Evolutionary conservation across 2,329 filamentous ascomycete species (phyloP), one percentile per base, ranked within the genome.

Genomic region (Cadophora malorum): DNA sequence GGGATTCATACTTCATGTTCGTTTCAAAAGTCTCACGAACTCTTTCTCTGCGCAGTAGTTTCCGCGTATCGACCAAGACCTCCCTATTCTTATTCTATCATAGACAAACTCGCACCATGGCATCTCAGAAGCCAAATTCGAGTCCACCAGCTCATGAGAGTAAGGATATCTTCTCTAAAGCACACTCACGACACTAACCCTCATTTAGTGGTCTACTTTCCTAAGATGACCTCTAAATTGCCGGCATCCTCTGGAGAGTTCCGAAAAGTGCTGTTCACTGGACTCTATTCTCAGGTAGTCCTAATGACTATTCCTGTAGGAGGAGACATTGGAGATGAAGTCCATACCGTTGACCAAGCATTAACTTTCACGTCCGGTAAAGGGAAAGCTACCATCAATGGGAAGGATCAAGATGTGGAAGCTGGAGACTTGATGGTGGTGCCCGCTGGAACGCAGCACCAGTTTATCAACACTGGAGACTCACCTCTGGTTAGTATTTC

Each of bases 321-420:
- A 16, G 87, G 88, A 2, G 87, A 90, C 35, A 90, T 90, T 72
- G 87, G 88, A n/a, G 87, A 90, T 63, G 87, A 90, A 78, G 87
- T 88, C 68, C 88, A 90, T 75, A 85, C 84, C 0, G 87, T 90
- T 47, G 88, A 90, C 70, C 88, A 90, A 72, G 85, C 88, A 65
- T 79, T 91, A 14, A 87, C 88, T 14, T 90, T 90, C 77, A 90
- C 87, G 0, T 85, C 83, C 6, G 88, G 88, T 14, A 80, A 78
- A 12, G 87, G 85, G 0, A 83, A 85, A 31, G 87, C 87, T 1
- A 88, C 85, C 2, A 83, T 90, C 4, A 84, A 82, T 19, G 86
- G 86, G 0, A 85, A 85, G 64, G 84, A 89, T 63, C 86, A 89
- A 66, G 77, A 80, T 31, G 79, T 81, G 4, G 72, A 73, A 69